Conservation (phyloP, 352 stramenopile species). For the Elongisporangium senticosum region DNA sequence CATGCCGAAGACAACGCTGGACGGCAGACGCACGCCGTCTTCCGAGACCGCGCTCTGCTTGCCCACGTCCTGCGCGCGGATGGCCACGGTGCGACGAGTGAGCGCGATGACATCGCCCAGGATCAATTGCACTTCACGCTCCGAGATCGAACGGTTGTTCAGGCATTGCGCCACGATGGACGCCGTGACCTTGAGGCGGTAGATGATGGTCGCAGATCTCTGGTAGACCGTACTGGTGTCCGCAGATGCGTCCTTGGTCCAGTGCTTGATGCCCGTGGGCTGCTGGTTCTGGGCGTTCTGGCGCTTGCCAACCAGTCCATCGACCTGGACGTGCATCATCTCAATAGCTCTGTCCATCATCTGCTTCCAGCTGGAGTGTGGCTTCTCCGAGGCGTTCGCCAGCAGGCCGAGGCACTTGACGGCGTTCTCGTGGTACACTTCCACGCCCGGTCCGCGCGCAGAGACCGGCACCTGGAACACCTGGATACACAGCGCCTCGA, state of each 20-base stretch:
- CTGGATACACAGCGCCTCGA: slow-evolving; percentile 43
- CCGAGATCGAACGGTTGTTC: slow-evolving; percentile 47
- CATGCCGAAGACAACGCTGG: slow-evolving; percentile 68
- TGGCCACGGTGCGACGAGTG: slow-evolving; percentile 47
- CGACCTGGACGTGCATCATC: slow-evolving; percentile 56
- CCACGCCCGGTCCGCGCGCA: slow-evolving; percentile 14
- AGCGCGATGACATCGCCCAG: slow-evolving; percentile 47
- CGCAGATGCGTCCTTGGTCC: slow-evolving; percentile 39
- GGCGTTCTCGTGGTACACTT: slow-evolving; percentile 16
- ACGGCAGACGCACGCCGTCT: slow-evolving; percentile 62
- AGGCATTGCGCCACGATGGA: slow-evolving; percentile 37
- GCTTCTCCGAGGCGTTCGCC: slow-evolving; percentile 59
- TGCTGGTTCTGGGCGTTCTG: slow-evolving; percentile 13
- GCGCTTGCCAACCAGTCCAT: slow-evolving; percentile 58
- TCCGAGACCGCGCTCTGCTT: slow-evolving; percentile 80
- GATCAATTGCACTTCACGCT: slow-evolving; percentile 72
- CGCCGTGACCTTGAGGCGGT: slow-evolving; percentile 32
- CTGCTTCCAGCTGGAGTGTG: slow-evolving; percentile 55
- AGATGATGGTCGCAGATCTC: slow-evolving; percentile 35
- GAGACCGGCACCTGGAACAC: slow-evolving; percentile 20
- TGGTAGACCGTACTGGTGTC: slow-evolving; percentile 45
- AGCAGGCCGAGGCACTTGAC: slow-evolving; percentile 41
- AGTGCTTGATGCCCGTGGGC: slow-evolving; percentile 50
- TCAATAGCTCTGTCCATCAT: slow-evolving; percentile 57
- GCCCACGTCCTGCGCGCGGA: slow-evolving; percentile 66